Evolutionary conservation across 345 rosid species (phyloP).

Genomic region (Pugionium cornutum): DNA sequence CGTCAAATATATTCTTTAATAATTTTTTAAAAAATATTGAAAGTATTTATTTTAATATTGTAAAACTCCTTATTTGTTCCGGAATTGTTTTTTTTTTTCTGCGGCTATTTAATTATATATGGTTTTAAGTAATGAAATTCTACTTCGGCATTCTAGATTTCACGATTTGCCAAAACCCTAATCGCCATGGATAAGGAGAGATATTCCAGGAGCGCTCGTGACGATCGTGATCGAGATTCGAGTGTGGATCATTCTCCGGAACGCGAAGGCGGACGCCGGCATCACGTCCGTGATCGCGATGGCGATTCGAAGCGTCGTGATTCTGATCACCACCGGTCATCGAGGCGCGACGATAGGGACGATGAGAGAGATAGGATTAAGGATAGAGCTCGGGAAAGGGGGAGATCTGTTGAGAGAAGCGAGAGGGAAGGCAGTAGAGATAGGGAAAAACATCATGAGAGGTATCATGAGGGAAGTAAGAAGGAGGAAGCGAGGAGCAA

Average conservation of each 20-base stretch:
- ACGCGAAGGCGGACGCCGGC: conserved; percentile 36
- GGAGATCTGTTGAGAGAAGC: conserved; percentile 41
- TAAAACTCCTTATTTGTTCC: too few relatives aligned
- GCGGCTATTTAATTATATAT: too few relatives aligned
- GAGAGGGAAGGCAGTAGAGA: conserved; percentile 41
- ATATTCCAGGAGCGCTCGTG: conserved; percentile 51
- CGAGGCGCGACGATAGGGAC: conserved; percentile 49
- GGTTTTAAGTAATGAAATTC: too few relatives aligned
- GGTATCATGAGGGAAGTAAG: conserved; percentile 25
- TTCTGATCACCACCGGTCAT: conserved; percentile 53
- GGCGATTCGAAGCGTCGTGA: conserved; percentile 57
- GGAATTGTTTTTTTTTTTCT: too few relatives aligned
- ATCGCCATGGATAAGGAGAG: conserved; percentile 60
- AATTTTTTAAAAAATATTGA: too few relatives aligned
- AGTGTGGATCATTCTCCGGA: conserved; percentile 49
- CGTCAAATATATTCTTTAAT: too few relatives aligned
- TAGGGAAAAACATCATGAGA: conserved; percentile 40
- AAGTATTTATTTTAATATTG: too few relatives aligned
- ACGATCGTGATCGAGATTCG: conserved; percentile 52
- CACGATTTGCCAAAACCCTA: conserved; percentile 28
- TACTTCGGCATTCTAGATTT: too few relatives aligned
- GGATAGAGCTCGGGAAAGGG: conserved; percentile 40
- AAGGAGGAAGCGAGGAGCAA: conserved; percentile 42
- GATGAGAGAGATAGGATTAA: conserved; percentile 44
- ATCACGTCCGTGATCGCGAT: conserved; percentile 37